phyloP scores from a whole-genome alignment of 768 basidiomycete genomes.

The Tylopilus sp. region DNA sequence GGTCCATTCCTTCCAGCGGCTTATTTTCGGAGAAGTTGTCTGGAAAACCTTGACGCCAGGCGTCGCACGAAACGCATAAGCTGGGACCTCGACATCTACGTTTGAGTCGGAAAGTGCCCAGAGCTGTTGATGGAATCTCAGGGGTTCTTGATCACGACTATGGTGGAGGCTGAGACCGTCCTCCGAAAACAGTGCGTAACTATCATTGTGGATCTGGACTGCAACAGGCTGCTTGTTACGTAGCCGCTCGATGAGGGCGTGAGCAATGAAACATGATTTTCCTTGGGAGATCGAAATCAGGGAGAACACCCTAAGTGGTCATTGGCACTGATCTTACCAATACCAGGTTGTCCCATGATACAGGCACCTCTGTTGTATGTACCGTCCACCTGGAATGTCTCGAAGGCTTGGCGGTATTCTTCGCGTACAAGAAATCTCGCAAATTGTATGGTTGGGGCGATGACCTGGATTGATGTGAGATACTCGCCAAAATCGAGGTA shows the following conservation, averaged over 20 bases:
- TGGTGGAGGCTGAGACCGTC: background rate
- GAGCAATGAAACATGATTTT: constrained; percentile 9
- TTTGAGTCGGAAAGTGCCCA: constrained; percentile 6
- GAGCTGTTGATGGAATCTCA: background rate
- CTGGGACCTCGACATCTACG: background rate
- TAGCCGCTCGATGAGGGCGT: constrained; percentile 3
- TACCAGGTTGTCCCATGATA: constrained; percentile 4
- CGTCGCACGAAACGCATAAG: background rate
- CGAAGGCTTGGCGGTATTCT: constrained; percentile 1
- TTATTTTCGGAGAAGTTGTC: background rate
- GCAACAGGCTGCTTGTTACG: background rate
- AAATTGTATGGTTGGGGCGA: background rate
- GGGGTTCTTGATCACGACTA: background rate
- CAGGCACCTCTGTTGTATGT: background rate
- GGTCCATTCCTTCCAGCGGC: constrained; percentile 5
- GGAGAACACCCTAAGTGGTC: background rate
- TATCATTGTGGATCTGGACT: constrained; percentile 1
- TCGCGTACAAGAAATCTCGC: background rate
- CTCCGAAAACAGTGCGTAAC: constrained; percentile 1
- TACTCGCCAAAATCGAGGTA: constrained; percentile 3
- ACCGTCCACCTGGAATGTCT: background rate
- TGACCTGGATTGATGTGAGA: background rate
- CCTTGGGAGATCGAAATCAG: background rate
- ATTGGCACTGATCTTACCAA: constrained; percentile 1
- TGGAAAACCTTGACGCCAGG: constrained; percentile 1